Evolutionary conservation across 352 stramenopile species (phyloP), one percentile per base, ranked within the genome.

Genomic region (Phytopythium delawarense): DNA sequence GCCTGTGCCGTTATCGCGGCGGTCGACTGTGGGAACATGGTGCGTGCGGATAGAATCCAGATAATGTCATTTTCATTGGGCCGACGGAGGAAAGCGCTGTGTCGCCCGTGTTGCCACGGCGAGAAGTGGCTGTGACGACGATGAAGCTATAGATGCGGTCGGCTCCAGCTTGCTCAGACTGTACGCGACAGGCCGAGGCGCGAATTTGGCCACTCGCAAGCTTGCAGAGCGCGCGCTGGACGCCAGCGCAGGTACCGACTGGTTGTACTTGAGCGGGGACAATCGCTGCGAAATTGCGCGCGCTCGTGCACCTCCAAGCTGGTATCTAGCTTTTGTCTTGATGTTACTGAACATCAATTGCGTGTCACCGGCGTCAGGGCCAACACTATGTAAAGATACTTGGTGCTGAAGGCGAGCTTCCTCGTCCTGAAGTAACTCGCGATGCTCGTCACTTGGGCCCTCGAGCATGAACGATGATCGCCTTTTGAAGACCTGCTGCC

Each of bases 341-440:
- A 0, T 21, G 7, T 7, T 23, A 1, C 34, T 0, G 20, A 21
- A 53, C 48, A 53, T 0, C 23, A 13, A 5, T 0, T 34, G 23
- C 4, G 25, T 21, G 7, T 53, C 23, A 3, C n/a, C 8, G 35
- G 48, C 23, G 48, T 53, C 25, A 3, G 28, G 2, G 49, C 23
- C 12, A 32, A 54, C 25, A 3, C 8, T 23, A 23, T 40, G 42
- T 11, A 30, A 34, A 7, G 48, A 52, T 0, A 63, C 63, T 30
- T 60, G 54, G n/a, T 75, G 59, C 11, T 70, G 39, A 7, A 81
- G 57, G 6, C 70, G 65, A n/a, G 57, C 37, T 13, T 76, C 66
- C 64, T 85, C 78, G 46, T 88, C 75, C 53, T 82, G 65, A 1
- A 84, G 50, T 23, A 88, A 78, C 18, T 88, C 78, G 1, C 65